Percentiles rank a stretch among this genome's conserved stretches.
Conservation (phyloP, 129 eudicot genomes). For the sunflower (Helianthus annuus) region DNA sequence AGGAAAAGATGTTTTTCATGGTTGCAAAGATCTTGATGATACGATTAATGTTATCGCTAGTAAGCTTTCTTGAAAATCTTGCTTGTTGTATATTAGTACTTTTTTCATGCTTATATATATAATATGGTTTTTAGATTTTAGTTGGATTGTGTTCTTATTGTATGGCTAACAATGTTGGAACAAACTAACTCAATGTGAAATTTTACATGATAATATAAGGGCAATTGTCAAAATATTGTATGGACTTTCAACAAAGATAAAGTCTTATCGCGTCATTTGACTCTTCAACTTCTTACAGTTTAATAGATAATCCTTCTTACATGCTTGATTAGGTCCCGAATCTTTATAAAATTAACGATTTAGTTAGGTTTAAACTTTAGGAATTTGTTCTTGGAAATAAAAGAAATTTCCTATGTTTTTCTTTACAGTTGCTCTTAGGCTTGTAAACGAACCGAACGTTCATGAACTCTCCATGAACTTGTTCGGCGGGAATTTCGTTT, state of each 20-base stretch:
- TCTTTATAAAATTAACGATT: background rate
- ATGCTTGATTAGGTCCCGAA: background rate
- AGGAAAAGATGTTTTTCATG: constrained; percentile 52
- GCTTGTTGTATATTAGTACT: constrained; percentile 18
- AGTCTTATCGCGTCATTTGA: background rate
- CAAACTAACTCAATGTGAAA: background rate
- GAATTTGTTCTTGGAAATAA: background rate
- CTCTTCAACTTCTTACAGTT: background rate
- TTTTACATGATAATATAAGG: background rate
- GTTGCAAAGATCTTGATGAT: constrained; percentile 48
- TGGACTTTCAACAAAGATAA: background rate
- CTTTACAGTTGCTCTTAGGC: background rate
- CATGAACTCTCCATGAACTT: too few species aligned
- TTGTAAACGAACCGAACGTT: too few species aligned
- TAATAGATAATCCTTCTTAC: background rate
- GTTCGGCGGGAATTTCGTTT: too few species aligned
- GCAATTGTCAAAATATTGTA: background rate
- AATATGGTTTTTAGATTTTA: background rate
- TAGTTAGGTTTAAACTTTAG: background rate
- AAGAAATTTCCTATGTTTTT: background rate
- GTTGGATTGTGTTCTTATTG: constrained; percentile 4
- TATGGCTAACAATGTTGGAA: constrained; percentile 8
- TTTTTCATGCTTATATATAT: constrained; percentile 7
- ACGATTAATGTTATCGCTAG: constrained; percentile 36
- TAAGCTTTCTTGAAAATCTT: constrained; percentile 21